Evolutionary conservation across 306 rosid species (phyloP).

Genomic region (barrel medic (Medicago truncatula)): DNA sequence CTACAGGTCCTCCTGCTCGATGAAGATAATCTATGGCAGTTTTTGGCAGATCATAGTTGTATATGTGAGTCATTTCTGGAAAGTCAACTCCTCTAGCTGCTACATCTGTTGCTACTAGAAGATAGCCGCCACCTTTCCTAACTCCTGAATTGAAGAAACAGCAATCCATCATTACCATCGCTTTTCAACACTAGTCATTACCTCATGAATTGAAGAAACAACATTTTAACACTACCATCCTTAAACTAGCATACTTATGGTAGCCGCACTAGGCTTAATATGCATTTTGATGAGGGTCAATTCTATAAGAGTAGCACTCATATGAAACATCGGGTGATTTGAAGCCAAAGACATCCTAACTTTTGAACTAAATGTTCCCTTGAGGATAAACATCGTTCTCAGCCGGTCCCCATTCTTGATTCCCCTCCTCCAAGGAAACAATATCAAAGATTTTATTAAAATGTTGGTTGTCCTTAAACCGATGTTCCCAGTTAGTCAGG

Average conservation of each 20-base stretch:
- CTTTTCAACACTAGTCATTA: background rate
- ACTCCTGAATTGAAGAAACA: conserved; percentile 60
- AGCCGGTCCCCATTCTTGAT: background rate
- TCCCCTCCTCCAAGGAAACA: conserved; percentile 6
- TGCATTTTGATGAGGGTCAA: conserved; percentile 14
- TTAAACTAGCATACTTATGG: conserved; percentile 32
- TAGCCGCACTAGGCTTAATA: background rate
- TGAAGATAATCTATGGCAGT: conserved; percentile 86
- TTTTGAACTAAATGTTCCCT: conserved; percentile 12
- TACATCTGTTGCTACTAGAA: conserved; percentile 87
- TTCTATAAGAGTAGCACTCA: background rate
- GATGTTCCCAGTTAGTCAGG: conserved; percentile 14
- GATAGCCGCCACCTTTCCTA: conserved; percentile 78
- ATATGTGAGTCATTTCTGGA: conserved; percentile 89
- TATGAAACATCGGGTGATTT: background rate
- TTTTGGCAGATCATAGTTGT: conserved; percentile 87
- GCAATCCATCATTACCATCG: conserved; percentile 26
- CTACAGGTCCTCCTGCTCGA: conserved; percentile 93
- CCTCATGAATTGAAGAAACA: background rate
- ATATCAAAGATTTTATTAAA: conserved; percentile 23
- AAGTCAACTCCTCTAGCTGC: conserved; percentile 94
- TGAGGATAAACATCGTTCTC: conserved; percentile 24
- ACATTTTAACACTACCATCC: background rate
- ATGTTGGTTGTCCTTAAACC: conserved; percentile 23
- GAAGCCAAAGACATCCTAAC: conserved; percentile 17